Percentiles rank a stretch among this genome's conserved stretches.
Conservation (phyloP, 2,329 filamentous ascomycete genomes). For the Xylariales sp. region DNA sequence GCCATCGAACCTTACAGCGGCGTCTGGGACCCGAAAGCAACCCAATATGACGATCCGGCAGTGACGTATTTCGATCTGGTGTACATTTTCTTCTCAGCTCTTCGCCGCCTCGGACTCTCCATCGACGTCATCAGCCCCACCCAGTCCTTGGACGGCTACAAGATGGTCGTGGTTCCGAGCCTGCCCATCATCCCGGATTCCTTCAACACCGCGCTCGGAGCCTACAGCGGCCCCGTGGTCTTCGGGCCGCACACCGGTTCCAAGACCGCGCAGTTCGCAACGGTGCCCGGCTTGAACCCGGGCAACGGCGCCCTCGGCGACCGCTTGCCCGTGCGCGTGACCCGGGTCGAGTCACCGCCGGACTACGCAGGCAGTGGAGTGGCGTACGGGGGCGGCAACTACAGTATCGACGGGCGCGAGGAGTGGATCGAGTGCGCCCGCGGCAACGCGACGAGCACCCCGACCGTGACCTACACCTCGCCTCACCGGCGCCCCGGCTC, state of each 20-base stretch:
- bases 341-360: conserved; percentile 17
- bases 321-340: conserved; percentile 16
- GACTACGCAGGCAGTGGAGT: conserved; percentile 14
- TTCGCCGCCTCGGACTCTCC: conserved; percentile 16
- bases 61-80: conserved; percentile 13
- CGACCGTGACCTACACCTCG: conserved; percentile 13
- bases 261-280: conserved; percentile 12
- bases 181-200: conserved; percentile 13
- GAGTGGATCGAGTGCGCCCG: conserved; percentile 14
- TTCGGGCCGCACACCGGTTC: conserved; percentile 17
- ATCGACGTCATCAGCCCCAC: conserved; percentile 15
- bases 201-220: conserved; percentile 10
- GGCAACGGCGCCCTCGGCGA: conserved; percentile 11
- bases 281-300: conserved; percentile 14
- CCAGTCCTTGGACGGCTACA: conserved; percentile 14
- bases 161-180: conserved; percentile 17
- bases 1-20: conserved; percentile 17
- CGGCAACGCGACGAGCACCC: conserved; percentile 11
- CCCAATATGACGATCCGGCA: conserved; percentile 10
- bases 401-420: conserved; percentile 14
- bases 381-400: conserved; percentile 11
- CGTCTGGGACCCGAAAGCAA: conserved; percentile 13
- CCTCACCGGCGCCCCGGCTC: conserved; percentile 13
- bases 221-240: conserved; percentile 12
- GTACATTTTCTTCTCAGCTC: conserved; percentile 15